phyloP scores from a whole-genome alignment of 805 yeast genomes.

The Lipomyces spencermartinsiae region DNA sequence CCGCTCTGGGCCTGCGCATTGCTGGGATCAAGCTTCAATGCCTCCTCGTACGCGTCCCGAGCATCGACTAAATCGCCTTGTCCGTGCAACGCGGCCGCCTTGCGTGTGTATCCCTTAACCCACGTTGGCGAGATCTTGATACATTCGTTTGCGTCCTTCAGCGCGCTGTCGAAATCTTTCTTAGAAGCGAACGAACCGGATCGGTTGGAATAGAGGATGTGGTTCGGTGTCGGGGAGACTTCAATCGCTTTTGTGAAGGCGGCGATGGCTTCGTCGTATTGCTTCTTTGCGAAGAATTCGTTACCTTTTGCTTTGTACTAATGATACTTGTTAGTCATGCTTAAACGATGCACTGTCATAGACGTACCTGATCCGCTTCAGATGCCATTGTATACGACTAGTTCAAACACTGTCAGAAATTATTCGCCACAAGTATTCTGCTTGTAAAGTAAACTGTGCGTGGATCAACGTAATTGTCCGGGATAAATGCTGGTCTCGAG shows the following conservation, averaged over 20 bases:
- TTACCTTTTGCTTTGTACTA: constrained; percentile 87
- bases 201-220: constrained; percentile 90
- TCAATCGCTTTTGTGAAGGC: constrained; percentile 86
- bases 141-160: constrained; percentile 84
- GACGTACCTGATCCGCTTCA: constrained; percentile 34
- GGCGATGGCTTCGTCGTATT: constrained; percentile 79
- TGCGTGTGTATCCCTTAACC: constrained; percentile 95
- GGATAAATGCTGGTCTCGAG: not conserved
- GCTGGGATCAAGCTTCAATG: constrained; percentile 76
- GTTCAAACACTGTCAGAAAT: not conserved
- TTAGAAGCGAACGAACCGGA: constrained; percentile 88
- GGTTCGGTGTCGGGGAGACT: constrained; percentile 81
- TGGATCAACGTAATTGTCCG: not conserved
- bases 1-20: constrained; percentile 92
- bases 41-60: constrained; percentile 70
- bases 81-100: constrained; percentile 93
- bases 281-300: constrained; percentile 87
- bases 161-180: constrained; percentile 74
- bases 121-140: constrained; percentile 80
- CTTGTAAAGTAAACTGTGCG: not conserved
- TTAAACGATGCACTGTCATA: not conserved
- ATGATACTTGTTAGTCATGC: not conserved
- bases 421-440: not conserved
- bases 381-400: constrained; percentile 6
- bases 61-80: constrained; percentile 80